phyloP scores from a whole-genome alignment of 352 stramenopile species.

The Globisporangium cylindrosporum region DNA sequence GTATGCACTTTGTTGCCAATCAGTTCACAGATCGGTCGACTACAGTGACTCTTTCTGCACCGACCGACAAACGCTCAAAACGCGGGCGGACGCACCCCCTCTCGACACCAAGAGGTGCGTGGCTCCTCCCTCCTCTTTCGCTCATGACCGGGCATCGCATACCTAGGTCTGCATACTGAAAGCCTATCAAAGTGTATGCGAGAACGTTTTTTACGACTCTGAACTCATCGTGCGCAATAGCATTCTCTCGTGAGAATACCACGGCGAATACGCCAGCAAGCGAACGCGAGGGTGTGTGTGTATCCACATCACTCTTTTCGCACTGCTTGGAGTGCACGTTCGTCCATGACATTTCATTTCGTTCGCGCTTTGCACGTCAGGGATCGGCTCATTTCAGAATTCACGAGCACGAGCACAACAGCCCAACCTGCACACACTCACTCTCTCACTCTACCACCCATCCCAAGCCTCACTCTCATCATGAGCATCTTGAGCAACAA shows the following conservation, averaged over 20 bases:
- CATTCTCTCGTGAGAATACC: neutral
- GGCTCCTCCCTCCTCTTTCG: neutral
- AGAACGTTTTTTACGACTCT: slow-evolving; percentile 1
- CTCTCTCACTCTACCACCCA: neutral
- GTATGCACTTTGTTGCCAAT: neutral
- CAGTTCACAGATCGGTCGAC: neutral
- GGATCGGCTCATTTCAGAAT: slow-evolving; percentile 11
- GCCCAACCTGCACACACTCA: neutral
- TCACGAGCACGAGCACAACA: slow-evolving; percentile 9
- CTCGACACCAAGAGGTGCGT: slow-evolving; percentile 8
- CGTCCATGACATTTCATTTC: neutral
- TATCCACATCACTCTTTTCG: slow-evolving; percentile 6
- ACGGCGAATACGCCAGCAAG: neutral
- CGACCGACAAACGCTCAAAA: neutral
- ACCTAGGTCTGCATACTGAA: neutral
- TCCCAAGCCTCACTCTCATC: neutral
- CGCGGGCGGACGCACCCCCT: neutral
- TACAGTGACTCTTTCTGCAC: neutral
- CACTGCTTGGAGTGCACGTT: neutral
- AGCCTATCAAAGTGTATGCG: neutral
- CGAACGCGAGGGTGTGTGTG: neutral
- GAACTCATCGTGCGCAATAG: slow-evolving; percentile 8
- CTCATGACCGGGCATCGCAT: neutral
- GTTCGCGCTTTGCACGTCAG: neutral
- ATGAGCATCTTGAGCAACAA: slow-evolving; percentile 2